phyloP scores from a whole-genome alignment of 495 filamentous ascomycete species.

The Penicillium riverlandense region DNA sequence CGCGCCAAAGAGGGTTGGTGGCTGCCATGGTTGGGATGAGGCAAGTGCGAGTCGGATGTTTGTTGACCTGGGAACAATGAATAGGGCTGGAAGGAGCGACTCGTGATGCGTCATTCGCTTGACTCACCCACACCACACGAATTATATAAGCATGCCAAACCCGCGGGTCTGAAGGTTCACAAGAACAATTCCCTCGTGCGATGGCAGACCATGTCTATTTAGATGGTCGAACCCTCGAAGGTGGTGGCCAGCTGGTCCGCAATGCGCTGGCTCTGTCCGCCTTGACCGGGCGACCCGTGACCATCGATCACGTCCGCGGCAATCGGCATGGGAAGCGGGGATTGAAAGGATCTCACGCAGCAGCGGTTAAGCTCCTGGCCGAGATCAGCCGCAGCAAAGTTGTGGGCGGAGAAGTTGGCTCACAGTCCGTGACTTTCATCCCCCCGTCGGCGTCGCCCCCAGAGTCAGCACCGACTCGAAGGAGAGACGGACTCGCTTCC shows the following conservation, averaged over 20 bases:
- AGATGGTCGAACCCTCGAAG: slow-evolving; percentile 71
- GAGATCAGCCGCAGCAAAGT: slow-evolving; percentile 53
- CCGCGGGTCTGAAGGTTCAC: too few species aligned
- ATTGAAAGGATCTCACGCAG: slow-evolving; percentile 69
- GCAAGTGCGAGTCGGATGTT: too few species aligned
- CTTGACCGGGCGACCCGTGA: slow-evolving; percentile 55
- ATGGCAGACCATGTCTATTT: slow-evolving; percentile 29
- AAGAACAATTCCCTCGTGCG: too few species aligned
- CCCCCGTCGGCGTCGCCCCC: slow-evolving; percentile 14
- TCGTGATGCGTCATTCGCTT: too few species aligned
- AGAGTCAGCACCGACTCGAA: too few species aligned
- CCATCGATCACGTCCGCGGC: slow-evolving; percentile 62
- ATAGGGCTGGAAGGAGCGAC: too few species aligned
- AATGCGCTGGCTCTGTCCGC: slow-evolving; percentile 63
- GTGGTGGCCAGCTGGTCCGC: slow-evolving; percentile 77
- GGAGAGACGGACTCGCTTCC: too few species aligned
- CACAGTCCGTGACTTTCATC: slow-evolving; percentile 44
- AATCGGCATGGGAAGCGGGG: slow-evolving; percentile 54
- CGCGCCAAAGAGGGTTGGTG: not conserved
- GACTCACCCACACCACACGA: too few species aligned
- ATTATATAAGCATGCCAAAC: too few species aligned
- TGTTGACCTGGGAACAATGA: too few species aligned
- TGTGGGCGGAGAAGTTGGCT: slow-evolving; percentile 47
- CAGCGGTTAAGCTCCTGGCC: slow-evolving; percentile 60
- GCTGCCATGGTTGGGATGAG: too few species aligned